Percentiles rank a stretch among this genome's conserved stretches.
Evolutionary conservation across 1,284 basidiomycete genomes (phyloP).

Genomic region (Ustanciosporium gigantosporum): DNA sequence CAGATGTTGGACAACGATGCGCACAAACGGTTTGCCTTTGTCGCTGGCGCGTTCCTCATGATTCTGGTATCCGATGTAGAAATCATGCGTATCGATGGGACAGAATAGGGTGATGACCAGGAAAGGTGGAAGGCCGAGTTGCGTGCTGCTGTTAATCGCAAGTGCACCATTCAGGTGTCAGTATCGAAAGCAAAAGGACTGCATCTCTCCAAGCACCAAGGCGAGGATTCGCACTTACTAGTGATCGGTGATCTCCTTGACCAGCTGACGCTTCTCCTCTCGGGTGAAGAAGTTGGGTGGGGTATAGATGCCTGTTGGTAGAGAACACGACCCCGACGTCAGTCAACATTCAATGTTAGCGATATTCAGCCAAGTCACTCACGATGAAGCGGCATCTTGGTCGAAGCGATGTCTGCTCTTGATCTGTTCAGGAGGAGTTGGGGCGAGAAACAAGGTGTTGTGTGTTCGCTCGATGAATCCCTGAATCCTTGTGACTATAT

Average conservation of each 20-base stretch:
- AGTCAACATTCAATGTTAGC: not conserved
- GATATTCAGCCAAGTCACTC: not conserved
- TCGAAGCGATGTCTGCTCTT: too few relatives aligned
- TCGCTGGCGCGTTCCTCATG: constrained; percentile 4
- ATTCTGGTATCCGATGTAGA: constrained; percentile 16
- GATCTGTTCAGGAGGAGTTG: too few relatives aligned
- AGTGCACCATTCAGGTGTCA: not conserved
- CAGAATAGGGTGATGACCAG: constrained; percentile 16
- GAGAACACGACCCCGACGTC: too few relatives aligned
- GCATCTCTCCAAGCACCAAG: too few relatives aligned
- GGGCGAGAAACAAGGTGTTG: too few relatives aligned
- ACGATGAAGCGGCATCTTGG: constrained; percentile 1
- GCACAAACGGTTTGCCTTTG: constrained; percentile 17
- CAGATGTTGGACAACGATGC: constrained; percentile 18
- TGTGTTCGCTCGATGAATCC: too few relatives aligned
- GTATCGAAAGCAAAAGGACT: not conserved
- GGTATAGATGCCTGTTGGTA: not conserved
- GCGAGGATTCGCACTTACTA: not conserved
- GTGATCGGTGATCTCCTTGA: not conserved
- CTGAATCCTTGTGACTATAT: too few relatives aligned
- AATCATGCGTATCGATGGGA: constrained; percentile 13
- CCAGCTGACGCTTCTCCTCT: not conserved
- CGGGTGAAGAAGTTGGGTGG: not conserved
- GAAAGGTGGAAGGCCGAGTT: constrained; percentile 7
- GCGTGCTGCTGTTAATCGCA: constrained; percentile 1